phyloP scores from a whole-genome alignment of 1,284 basidiomycete species.

The Vanrija sp. region DNA sequence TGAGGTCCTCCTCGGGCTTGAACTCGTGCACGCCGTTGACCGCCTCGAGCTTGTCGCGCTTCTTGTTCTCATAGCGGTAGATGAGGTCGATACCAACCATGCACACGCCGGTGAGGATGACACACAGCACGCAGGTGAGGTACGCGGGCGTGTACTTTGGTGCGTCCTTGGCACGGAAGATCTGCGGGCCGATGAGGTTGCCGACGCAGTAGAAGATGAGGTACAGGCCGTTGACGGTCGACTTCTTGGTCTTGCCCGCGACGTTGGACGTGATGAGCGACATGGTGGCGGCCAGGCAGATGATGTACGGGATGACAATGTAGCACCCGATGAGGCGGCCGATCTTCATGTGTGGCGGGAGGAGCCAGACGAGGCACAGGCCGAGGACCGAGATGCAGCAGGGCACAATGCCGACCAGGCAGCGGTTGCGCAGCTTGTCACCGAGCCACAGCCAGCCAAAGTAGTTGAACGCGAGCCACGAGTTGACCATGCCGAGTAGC shows the following conservation, averaged over 20 bases:
- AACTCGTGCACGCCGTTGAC: no score
- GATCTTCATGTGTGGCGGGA: background rate
- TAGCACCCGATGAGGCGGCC: background rate
- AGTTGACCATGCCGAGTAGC: constrained; percentile 9
- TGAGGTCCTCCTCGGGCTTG: constrained; percentile 1
- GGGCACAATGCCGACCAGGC: constrained; percentile 7
- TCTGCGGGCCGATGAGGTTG: no score
- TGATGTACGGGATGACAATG: background rate
- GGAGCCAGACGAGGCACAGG: background rate
- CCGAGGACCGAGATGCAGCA: constrained; percentile 14
- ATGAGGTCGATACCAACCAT: background rate
- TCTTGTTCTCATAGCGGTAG: background rate
- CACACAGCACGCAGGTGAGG: background rate
- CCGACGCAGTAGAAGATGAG: constrained; percentile 6
- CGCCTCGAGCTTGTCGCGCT: background rate
- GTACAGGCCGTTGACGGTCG: constrained; percentile 12
- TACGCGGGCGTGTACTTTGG: constrained; percentile 3
- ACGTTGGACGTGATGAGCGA: constrained; percentile 7
- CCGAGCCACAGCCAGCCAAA: constrained; percentile 14
- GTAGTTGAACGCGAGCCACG: constrained; percentile 12
- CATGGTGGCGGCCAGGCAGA: background rate
- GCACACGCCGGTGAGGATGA: background rate
- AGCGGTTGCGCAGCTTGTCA: constrained; percentile 12
- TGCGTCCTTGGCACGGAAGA: background rate
- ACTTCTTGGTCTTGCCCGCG: constrained; percentile 25